Evolutionary conservation across 1,139 yeast species (phyloP).

Genomic region (Diutina catenulata): DNA sequence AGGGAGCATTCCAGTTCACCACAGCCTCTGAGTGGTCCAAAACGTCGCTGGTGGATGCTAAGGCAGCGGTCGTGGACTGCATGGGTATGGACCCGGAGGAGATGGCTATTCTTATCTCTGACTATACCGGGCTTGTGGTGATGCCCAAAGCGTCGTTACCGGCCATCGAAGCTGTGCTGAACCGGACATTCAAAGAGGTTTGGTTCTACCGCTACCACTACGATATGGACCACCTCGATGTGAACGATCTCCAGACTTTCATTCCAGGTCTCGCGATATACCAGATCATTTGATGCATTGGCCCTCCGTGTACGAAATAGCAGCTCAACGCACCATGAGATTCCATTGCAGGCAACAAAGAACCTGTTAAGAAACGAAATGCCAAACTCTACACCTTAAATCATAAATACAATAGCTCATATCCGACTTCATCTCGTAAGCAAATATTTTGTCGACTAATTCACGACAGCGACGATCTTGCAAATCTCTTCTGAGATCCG

Average conservation of each 20-base stretch:
- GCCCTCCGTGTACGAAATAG: too few relatives aligned
- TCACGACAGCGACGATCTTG: too few relatives aligned
- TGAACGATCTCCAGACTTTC: slow-evolving; percentile 29
- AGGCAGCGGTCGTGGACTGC: slow-evolving; percentile 21
- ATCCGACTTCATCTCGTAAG: too few relatives aligned
- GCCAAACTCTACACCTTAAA: too few relatives aligned
- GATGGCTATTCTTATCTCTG: slow-evolving; percentile 3
- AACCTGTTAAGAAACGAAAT: too few relatives aligned
- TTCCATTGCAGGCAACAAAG: too few relatives aligned
- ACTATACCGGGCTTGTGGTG: slow-evolving; percentile 21
- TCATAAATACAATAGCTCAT: too few relatives aligned
- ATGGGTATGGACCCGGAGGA: slow-evolving; percentile 17
- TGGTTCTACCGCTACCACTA: slow-evolving; percentile 41
- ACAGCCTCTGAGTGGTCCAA: slow-evolving; percentile 11
- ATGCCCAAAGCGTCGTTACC: slow-evolving; percentile 39
- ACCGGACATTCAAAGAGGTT: slow-evolving; percentile 13
- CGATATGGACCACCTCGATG: slow-evolving; percentile 62
- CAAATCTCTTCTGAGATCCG: too few relatives aligned
- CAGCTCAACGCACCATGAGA: too few relatives aligned
- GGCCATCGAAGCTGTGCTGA: slow-evolving; percentile 13
- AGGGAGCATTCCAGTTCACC: slow-evolving; percentile 12
- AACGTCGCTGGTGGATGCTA: slow-evolving; percentile 9
- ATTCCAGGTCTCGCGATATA: slow-evolving; percentile 52
- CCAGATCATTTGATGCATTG: slow-evolving; percentile 15
- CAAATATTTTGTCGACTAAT: too few relatives aligned